These are phyloP conservation scores for Microascus cirrosus DNA, from an alignment of 2,329 filamentous ascomycete genomes.

Conservation along the genomic window DNA sequence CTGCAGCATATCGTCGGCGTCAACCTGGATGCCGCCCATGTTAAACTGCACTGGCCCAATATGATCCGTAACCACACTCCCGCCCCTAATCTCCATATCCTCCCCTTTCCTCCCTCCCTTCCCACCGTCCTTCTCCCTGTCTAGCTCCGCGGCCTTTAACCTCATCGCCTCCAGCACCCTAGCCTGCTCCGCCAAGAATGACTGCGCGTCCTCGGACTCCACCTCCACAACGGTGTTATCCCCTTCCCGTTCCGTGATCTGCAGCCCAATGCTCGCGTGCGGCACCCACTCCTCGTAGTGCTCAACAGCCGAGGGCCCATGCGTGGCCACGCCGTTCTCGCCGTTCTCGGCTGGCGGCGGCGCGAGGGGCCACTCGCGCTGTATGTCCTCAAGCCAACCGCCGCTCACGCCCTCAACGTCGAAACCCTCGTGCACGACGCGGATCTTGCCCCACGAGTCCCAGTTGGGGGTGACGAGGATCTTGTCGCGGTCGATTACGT, in stretches of 20 bases:
- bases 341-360: slow-evolving; percentile 8
- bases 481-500: slow-evolving; percentile 88
- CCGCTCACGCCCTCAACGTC: slow-evolving; percentile 79
- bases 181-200: slow-evolving; percentile 65
- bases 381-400: slow-evolving; percentile 78
- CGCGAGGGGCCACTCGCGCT: slow-evolving; percentile 35
- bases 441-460: slow-evolving; percentile 97
- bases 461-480: slow-evolving; percentile 92
- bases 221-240: slow-evolving; percentile 38
- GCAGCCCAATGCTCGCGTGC: slow-evolving; percentile 55
- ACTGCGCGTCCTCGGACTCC: slow-evolving; percentile 60
- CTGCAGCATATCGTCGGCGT: slow-evolving; percentile 87
- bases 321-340: background rate
- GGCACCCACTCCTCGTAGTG: slow-evolving; percentile 68
- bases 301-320: slow-evolving; percentile 5
- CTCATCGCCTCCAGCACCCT: slow-evolving; percentile 58
- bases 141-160: slow-evolving; percentile 39
- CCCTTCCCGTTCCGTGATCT: slow-evolving; percentile 36
- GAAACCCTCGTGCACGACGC: slow-evolving; percentile 82
- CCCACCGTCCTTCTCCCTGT: slow-evolving; percentile 14
- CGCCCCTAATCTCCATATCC: slow-evolving; percentile 4
- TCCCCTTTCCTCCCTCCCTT: slow-evolving; percentile 15
- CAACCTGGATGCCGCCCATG: slow-evolving; percentile 93
- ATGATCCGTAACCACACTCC: slow-evolving; percentile 55
- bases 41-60: slow-evolving; percentile 96